Evolutionary conservation across 345 rosid species (phyloP), one percentile per base, ranked within the genome.

Genomic region (Citrus sp.): DNA sequence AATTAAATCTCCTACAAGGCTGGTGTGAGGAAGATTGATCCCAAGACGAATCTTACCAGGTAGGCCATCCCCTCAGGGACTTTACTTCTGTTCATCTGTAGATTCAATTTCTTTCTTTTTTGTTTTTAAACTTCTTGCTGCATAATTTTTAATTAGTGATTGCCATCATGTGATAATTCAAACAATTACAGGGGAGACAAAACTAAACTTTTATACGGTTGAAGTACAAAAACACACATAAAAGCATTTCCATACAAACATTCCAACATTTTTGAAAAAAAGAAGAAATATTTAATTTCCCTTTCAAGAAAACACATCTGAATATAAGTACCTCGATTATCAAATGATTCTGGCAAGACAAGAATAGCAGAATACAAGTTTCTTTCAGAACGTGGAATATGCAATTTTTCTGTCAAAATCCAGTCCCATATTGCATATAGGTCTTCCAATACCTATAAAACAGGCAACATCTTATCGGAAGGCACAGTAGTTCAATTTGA

Each of bases 331-430:
- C 99, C 97, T 1, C 95, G 94, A 82, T 84, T 87, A 77, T 92
- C 98, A 80, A 94, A 92, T 80, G 97, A 88, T 85, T 87, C 98
- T 1, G 95, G 95, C 84, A 92, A 84, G 71, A 96, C 97, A 80
- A 96, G 88, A 80, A 96, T 84, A 21, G 90, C 97, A 81, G 97
- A 88, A 81, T 88, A 96, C 80, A 77, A 71, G 87, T 77, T 83
- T 83, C 98, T 94, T 82, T 90, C 94, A 28, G 85, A 84, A n/a
- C 77, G 88, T 75, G 84, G 83, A 70, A 96, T 89, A 65, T 89
- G 86, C 80, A 96, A 81, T 77, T 89, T 96, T 55, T 92, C 94
- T 62, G 76, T 49, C 87, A 94, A 83, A 80, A 96, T 72, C 97
- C 97, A 96, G 82, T 96, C 97, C 97, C 94, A 95, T 70, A 93